Evolutionary conservation across 2,329 filamentous ascomycete species (phyloP).

Genomic region (Fusarium tricinctum): DNA sequence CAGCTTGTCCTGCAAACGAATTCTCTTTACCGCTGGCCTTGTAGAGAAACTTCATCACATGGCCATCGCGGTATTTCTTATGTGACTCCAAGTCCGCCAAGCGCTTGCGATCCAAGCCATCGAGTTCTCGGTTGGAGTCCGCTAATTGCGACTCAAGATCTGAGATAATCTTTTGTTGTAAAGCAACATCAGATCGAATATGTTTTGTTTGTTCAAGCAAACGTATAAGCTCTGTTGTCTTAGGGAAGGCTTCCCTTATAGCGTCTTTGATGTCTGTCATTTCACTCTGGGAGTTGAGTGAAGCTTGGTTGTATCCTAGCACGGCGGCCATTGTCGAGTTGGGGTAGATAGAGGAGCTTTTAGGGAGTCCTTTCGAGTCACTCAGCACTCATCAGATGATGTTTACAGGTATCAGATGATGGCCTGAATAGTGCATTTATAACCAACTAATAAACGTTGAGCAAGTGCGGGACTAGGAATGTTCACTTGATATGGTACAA

Average conservation of each 20-base stretch:
- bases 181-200: constrained; percentile 60
- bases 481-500: constrained; percentile 1
- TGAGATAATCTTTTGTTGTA: constrained; percentile 61
- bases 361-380: background rate
- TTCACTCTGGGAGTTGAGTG: constrained; percentile 5
- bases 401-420: constrained; percentile 26
- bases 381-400: constrained; percentile 28
- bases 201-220: constrained; percentile 65
- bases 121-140: constrained; percentile 56
- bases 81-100: constrained; percentile 66
- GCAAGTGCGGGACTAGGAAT: background rate
- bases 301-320: constrained; percentile 15
- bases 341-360: background rate
- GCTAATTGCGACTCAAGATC: constrained; percentile 61
- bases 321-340: constrained; percentile 20
- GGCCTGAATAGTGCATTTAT: constrained; percentile 1
- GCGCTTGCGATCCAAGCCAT: constrained; percentile 57
- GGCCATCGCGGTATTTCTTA: constrained; percentile 66
- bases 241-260: constrained; percentile 57
- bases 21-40: constrained; percentile 63
- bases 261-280: constrained; percentile 53
- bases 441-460: background rate
- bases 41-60: constrained; percentile 66
- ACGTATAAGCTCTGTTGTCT: constrained; percentile 60
- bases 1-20: constrained; percentile 58